These are phyloP conservation scores for Eucalyptus erythrocorys DNA, from an alignment of 345 rosid species.

Conservation along the genomic window DNA sequence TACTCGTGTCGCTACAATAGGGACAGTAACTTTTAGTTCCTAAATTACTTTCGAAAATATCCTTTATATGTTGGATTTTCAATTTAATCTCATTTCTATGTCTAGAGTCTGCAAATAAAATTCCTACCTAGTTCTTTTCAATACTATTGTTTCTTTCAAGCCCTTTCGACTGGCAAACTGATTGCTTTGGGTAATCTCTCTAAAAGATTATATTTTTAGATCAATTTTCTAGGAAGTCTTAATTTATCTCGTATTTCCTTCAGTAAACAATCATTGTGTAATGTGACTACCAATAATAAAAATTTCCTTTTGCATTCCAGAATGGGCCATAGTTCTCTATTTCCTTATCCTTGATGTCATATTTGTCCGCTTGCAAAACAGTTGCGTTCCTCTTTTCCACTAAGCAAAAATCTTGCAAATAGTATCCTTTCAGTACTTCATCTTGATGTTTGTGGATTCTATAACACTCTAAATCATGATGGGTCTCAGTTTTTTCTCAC, in stretches of 20 bases:
- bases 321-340: neutral
- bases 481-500: neutral
- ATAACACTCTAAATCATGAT: neutral
- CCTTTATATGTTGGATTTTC: no score
- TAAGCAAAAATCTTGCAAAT: neutral
- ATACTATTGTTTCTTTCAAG: no score
- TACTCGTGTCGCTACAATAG: no score
- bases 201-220: no score
- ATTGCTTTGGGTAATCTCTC: no score
- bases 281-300: neutral
- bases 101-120: no score
- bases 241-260: neutral
- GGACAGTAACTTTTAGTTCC: no score
- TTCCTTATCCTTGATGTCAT: neutral
- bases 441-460: neutral
- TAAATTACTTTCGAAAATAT: no score
- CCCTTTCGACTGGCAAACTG: no score
- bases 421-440: neutral
- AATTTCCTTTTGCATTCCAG: neutral
- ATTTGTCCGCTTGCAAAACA: neutral
- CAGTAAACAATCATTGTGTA: neutral
- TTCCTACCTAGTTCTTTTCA: fast-evolving
- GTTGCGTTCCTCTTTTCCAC: no score
- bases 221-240: no score
- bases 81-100: no score